Base-by-base conservation (phyloP, 805 yeast species). In the Yueomyces sp. region DNA sequence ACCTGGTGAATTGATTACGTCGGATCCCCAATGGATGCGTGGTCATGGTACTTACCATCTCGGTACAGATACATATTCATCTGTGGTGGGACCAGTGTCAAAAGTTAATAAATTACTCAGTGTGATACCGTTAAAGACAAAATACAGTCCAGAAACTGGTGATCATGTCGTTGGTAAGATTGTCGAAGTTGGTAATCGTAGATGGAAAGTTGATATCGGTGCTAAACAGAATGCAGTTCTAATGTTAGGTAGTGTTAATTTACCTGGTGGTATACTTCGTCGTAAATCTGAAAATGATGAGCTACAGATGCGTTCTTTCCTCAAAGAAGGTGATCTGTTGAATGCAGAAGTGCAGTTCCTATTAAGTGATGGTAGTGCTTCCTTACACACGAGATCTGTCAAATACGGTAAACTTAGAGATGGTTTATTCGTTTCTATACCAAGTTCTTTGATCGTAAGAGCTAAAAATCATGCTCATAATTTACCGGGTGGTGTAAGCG, bases 141-240 rank as follows among this genome's bases (percentile, higher is more conserved):
- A 94, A 47, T 92, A 90, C 57, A 73, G 78, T 33, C 95, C 98
- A 1, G 96, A 87, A 50, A 86, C 95, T 2, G 98, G 98, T 50
- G 98, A 92, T 59, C 97, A 92, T 61, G 72, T 92, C 27, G 80
- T 92, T 27, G 99, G 99, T 1, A 70, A 98, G 48, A 81, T 92
- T 51, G 81, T 92, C 2, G 97, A 92, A 54, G 96, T 90, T 4
- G 95, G 95, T 1, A 83, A 82, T 49, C 85, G 81, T 58, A 70
- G 97, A 53, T 92, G 99, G 98, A 86, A 82, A 58, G 97, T 92
- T 12, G 96, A 90, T 54, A 86, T 92, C 49, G 97, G 97, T 30
- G 85, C 86, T n/a, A 81, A 79, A 55, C 95, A 85, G 56, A 90
- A 87, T 58, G 97, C 96, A 0, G 80, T 85, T 0, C 66, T 92